These are phyloP conservation scores for Neoarthrinium moseri DNA, from an alignment of 2,329 filamentous ascomycete species.

Conservation along the genomic window DNA sequence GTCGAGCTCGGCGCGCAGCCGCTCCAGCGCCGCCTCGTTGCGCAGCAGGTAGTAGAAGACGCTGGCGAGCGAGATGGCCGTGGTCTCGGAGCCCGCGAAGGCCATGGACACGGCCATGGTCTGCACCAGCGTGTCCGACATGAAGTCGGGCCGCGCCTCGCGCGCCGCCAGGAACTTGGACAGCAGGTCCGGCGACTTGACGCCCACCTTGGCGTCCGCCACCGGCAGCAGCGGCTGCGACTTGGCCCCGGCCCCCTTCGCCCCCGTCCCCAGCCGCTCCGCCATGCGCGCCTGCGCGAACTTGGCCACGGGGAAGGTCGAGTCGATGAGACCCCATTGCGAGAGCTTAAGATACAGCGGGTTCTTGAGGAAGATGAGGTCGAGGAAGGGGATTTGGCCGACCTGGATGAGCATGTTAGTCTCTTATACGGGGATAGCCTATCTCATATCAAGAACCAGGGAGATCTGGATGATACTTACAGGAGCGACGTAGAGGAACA, in stretches of 20 bases:
- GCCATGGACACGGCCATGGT: conserved; percentile 72
- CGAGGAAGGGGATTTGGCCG: conserved; percentile 73
- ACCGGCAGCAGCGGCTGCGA: conserved; percentile 35
- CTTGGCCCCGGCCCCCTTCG: conserved; percentile 22
- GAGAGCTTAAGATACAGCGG: conserved; percentile 68
- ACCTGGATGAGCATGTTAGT: conserved; percentile 40
- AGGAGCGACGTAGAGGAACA: conserved; percentile 71
- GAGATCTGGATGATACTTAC: conserved; percentile 36
- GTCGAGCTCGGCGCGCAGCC: conserved; percentile 63
- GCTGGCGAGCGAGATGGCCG: conserved; percentile 68
- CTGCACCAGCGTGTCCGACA: conserved; percentile 67
- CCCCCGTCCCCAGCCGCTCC: conserved; percentile 56
- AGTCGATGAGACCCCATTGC: conserved; percentile 64
- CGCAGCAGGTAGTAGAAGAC: conserved; percentile 75
- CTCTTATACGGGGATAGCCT: no score
- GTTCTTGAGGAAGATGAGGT: conserved; percentile 71
- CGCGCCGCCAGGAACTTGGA: conserved; percentile 72
- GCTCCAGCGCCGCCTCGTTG: conserved; percentile 53
- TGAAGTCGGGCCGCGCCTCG: conserved; percentile 66
- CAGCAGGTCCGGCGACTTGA: conserved; percentile 56
- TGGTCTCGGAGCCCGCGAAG: conserved; percentile 77
- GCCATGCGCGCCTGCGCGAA: conserved; percentile 69
- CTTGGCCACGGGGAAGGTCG: conserved; percentile 69
- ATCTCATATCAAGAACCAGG: conserved; percentile 6
- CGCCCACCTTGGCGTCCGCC: conserved; percentile 34